These are phyloP conservation scores for Ophiorrhiza pumila DNA, from an alignment of 257 asterid species.

Conservation along the genomic window DNA sequence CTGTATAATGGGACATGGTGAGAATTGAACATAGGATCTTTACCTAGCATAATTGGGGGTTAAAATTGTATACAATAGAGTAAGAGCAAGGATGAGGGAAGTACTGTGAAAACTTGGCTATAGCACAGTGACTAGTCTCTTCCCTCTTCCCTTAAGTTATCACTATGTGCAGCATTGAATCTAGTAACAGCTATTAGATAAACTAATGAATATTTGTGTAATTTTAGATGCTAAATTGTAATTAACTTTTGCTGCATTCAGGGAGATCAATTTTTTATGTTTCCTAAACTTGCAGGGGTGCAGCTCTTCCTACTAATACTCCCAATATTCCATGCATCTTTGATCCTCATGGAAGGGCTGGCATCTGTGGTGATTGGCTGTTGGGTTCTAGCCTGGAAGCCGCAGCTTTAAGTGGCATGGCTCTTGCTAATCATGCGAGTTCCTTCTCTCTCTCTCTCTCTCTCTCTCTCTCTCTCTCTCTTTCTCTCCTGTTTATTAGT, in stretches of 20 bases:
- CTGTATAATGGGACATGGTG: neutral
- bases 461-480: neutral
- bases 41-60: neutral
- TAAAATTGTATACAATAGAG: neutral
- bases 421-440: slow-evolving; percentile 89
- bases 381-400: slow-evolving; percentile 88
- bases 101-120: neutral
- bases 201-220: neutral
- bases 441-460: neutral
- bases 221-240: neutral
- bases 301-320: slow-evolving; percentile 91
- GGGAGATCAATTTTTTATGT: neutral
- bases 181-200: neutral
- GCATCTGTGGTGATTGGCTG: slow-evolving; percentile 98
- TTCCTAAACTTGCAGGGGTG: slow-evolving; percentile 67
- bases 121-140: neutral
- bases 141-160: neutral
- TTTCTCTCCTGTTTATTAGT: neutral
- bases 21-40: neutral
- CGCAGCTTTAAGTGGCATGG: slow-evolving; percentile 92
- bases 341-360: slow-evolving; percentile 94
- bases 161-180: neutral
- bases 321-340: slow-evolving; percentile 86
- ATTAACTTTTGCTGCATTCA: slow-evolving; percentile 11
- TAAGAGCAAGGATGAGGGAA: neutral